phyloP scores from a whole-genome alignment of 2,329 filamentous ascomycete species.

The Zymoseptoria tritici region DNA sequence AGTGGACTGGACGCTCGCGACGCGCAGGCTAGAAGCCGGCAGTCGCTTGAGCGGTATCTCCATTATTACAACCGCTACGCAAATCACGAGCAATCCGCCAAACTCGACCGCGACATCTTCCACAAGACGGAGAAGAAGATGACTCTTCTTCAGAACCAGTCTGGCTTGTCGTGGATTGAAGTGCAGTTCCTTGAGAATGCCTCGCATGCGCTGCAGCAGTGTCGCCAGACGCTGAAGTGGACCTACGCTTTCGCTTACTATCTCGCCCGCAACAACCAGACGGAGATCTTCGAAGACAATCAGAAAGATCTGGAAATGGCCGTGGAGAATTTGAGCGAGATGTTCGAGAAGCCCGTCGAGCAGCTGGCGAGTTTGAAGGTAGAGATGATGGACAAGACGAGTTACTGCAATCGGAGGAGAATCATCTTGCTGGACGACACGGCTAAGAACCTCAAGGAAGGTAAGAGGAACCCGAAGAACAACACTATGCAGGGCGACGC shows the following conservation, averaged over 20 bases:
- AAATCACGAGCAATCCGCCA: constrained; percentile 96
- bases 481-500: background rate
- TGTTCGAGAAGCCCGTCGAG: constrained; percentile 95
- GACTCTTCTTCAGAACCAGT: constrained; percentile 87
- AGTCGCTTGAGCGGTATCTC: constrained; percentile 89
- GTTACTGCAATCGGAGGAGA: constrained; percentile 88
- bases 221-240: constrained; percentile 98
- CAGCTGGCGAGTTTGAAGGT: constrained; percentile 84
- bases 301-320: constrained; percentile 97
- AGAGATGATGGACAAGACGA: constrained; percentile 97
- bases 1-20: constrained; percentile 84
- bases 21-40: constrained; percentile 81
- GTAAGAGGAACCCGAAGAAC: constrained; percentile 44
- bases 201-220: constrained; percentile 87
- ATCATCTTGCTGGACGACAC: constrained; percentile 88
- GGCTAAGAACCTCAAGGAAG: constrained; percentile 80
- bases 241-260: constrained; percentile 99
- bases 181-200: constrained; percentile 94
- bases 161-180: constrained; percentile 97
- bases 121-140: constrained; percentile 98
- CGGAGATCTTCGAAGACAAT: constrained; percentile 97
- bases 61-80: constrained; percentile 99
- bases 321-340: constrained; percentile 92
- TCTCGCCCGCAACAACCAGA: constrained; percentile 88
- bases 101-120: constrained; percentile 92